Evolutionary conservation across 2,329 filamentous ascomycete genomes (phyloP).

Genomic region (Arthrobotrys iridis): DNA sequence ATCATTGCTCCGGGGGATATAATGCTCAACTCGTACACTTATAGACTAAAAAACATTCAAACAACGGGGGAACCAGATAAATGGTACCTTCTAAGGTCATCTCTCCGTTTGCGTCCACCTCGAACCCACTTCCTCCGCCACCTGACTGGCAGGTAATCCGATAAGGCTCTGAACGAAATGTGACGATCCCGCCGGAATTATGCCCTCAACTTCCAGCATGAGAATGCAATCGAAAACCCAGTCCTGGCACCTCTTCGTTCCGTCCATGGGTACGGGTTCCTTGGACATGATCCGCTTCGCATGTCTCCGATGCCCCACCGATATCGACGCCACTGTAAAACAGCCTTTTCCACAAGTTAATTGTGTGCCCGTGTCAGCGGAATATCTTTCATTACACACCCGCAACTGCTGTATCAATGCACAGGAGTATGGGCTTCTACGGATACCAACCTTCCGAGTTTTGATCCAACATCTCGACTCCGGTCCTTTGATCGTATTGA

Average conservation of each 20-base stretch:
- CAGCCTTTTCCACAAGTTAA: not conserved
- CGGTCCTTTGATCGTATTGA: conserved; percentile 22
- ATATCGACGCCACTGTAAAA: conserved; percentile 11
- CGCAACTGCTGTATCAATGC: too few species aligned
- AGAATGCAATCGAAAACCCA: conserved; percentile 21
- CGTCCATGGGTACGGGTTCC: conserved; percentile 15
- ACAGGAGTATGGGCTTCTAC: not conserved
- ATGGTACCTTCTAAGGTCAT: not conserved
- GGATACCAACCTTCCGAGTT: conserved; percentile 16
- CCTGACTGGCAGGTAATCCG: conserved; percentile 5
- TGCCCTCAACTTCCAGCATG: conserved; percentile 12
- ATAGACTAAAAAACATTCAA: not conserved
- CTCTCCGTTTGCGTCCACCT: conserved; percentile 15
- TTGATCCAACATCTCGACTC: conserved; percentile 6
- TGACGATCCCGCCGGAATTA: conserved; percentile 10
- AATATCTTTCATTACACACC: too few species aligned
- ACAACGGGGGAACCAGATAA: not conserved
- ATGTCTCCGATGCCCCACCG: conserved; percentile 8
- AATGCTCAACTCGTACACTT: conserved; percentile 19
- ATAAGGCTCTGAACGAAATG: conserved; percentile 18
- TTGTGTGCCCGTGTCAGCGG: not conserved
- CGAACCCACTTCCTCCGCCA: conserved; percentile 4
- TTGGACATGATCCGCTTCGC: conserved; percentile 9
- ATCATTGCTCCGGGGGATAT: conserved; percentile 21
- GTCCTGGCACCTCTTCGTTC: conserved; percentile 22